Conservation (phyloP, 345 rosid genomes). For the Clausena lansium region DNA sequence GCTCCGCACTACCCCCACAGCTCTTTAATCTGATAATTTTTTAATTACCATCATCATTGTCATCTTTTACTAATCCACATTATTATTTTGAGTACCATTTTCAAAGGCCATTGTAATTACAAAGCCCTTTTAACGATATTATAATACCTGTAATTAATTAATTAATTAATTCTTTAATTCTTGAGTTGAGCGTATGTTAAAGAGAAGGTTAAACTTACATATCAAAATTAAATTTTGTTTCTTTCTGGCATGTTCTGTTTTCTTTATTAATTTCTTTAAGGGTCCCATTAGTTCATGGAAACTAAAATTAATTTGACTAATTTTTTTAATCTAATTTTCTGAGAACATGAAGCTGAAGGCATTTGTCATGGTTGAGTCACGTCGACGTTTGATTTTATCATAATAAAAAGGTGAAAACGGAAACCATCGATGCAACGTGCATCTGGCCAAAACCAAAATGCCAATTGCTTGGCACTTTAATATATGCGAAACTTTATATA, state of each 20-base stretch:
- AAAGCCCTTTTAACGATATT: no score
- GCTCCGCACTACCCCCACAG: conserved; percentile 17
- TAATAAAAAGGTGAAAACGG: neutral
- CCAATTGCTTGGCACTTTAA: neutral
- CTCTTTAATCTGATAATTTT: neutral
- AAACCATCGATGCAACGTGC: conserved; percentile 3
- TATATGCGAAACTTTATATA: neutral
- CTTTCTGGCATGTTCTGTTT: neutral
- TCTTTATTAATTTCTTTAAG: neutral
- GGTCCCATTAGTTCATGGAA: conserved; percentile 15
- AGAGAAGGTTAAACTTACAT: neutral
- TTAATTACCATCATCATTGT: conserved; percentile 2
- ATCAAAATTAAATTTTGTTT: conserved; percentile 10
- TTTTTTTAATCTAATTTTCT: neutral
- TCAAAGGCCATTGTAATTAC: neutral
- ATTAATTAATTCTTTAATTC: neutral
- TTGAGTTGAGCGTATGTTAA: neutral
- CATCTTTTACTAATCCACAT: conserved; percentile 6
- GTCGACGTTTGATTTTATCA: conserved; percentile 43
- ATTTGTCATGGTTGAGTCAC: conserved; percentile 53
- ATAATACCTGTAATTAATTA: conserved; percentile 5
- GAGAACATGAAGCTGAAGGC: conserved; percentile 6
- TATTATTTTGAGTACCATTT: neutral
- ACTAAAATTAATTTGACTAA: conserved; percentile 9
- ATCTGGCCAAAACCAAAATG: neutral